These are phyloP conservation scores for Fusarium marasasianum DNA, from an alignment of 2,329 filamentous ascomycete genomes.

Conservation along the genomic window DNA sequence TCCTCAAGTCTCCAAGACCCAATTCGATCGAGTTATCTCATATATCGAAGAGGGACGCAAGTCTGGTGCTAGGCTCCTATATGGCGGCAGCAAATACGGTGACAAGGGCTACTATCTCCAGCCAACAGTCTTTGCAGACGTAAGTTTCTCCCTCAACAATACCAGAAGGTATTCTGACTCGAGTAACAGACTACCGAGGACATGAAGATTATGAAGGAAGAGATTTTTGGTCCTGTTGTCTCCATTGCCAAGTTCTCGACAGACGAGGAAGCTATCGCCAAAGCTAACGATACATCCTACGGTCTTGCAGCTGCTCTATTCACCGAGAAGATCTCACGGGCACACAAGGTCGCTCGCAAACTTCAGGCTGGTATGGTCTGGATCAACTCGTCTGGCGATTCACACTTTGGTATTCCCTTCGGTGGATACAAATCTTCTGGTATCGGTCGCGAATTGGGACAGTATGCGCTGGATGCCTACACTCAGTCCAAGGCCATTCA, in stretches of 20 bases:
- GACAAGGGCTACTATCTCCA: constrained; percentile 42
- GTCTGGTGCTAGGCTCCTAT: constrained; percentile 67
- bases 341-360: constrained; percentile 54
- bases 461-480: constrained; percentile 42
- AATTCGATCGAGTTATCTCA: constrained; percentile 70
- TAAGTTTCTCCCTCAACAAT: not conserved
- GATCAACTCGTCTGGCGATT: constrained; percentile 46
- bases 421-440: constrained; percentile 42
- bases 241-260: constrained; percentile 41
- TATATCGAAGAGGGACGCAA: constrained; percentile 73
- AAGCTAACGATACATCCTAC: constrained; percentile 57
- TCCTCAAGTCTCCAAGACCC: constrained; percentile 70
- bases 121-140: constrained; percentile 43
- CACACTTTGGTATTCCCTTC: constrained; percentile 44
- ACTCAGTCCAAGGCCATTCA: constrained; percentile 42
- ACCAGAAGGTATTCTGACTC: constrained; percentile 33
- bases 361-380: constrained; percentile 62
- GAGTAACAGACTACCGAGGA: constrained; percentile 35
- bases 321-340: constrained; percentile 59
- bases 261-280: constrained; percentile 37
- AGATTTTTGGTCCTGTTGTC: constrained; percentile 46
- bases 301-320: constrained; percentile 65
- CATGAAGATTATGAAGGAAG: constrained; percentile 44
- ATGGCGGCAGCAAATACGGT: constrained; percentile 42
- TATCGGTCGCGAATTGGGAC: constrained; percentile 39